Percentiles rank a stretch among this genome's conserved stretches.
phyloP scores from a whole-genome alignment of 768 basidiomycete genomes.

The Infundibulicybe gibba region DNA sequence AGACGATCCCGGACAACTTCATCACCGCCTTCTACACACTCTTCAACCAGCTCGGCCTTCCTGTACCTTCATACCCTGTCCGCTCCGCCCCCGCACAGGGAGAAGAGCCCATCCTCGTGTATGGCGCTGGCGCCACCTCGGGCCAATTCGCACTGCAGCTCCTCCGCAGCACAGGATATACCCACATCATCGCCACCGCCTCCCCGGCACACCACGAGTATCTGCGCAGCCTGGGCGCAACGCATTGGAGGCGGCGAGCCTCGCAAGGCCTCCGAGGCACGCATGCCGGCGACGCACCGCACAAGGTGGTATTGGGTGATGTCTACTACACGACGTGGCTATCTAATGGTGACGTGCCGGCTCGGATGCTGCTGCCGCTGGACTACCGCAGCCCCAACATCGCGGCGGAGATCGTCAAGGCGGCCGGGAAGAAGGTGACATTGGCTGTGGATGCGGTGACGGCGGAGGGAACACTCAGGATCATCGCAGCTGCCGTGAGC shows the following conservation, averaged over 20 bases:
- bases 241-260: no score
- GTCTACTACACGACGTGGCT: no score
- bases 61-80: conserved; percentile 28
- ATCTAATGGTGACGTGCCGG: no score
- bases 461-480: conserved; percentile 27
- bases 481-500: conserved; percentile 32
- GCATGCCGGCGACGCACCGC: no score
- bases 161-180: conserved; percentile 33
- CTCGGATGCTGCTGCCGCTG: no score
- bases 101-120: conserved; percentile 33
- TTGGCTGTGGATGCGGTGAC: conserved; percentile 29
- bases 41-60: conserved; percentile 29
- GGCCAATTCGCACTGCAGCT: conserved; percentile 33
- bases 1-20: conserved; percentile 40
- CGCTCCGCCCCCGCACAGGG: conserved; percentile 18
- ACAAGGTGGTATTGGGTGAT: no score
- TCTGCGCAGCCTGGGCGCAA: conserved; percentile 30
- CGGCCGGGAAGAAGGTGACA: conserved; percentile 20
- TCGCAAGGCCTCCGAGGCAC: no score
- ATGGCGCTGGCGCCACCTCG: conserved; percentile 35
- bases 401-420: conserved; percentile 20
- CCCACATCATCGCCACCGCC: conserved; percentile 33
- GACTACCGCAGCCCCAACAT: conserved; percentile 23
- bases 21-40: conserved; percentile 34
- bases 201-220: conserved; percentile 25